Evolutionary conservation across 225 moss, liverwort and hornwort genomes (phyloP).

Genomic region (Marchantia paleacea): DNA sequence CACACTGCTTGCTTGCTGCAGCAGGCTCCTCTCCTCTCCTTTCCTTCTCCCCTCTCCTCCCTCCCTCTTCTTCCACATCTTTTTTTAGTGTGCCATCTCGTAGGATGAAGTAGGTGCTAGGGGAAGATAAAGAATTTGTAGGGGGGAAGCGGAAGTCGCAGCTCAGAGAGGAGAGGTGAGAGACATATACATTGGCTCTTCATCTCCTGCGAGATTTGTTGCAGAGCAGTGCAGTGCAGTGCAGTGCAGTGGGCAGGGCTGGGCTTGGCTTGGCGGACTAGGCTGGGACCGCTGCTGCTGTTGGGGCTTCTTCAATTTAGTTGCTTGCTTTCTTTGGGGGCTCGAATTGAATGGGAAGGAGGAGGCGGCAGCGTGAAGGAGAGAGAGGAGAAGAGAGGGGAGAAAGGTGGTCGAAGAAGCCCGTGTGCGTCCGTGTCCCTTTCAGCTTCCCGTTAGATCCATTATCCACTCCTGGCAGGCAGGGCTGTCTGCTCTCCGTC

Average conservation of each 20-base stretch:
- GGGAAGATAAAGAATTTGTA: neutral
- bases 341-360: neutral
- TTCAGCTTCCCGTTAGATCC: slow-evolving; percentile 15
- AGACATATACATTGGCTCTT: neutral
- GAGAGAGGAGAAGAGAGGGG: neutral
- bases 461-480: slow-evolving; percentile 4
- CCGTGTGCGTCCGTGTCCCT: neutral
- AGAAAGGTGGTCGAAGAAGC: no score
- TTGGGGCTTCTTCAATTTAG: no score
- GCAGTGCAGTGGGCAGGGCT: neutral
- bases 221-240: no score
- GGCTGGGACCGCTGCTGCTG: neutral
- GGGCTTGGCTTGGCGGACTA: neutral
- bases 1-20: neutral
- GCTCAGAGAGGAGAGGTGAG: neutral
- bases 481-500: neutral
- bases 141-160: neutral
- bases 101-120: neutral
- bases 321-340: neutral
- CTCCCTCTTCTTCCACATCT: neutral
- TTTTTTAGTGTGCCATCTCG: neutral
- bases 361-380: neutral
- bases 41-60: neutral
- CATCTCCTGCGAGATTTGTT: neutral
- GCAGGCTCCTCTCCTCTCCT: neutral